A percentile compares a stretch with the other conserved stretches of the same genome.
phyloP scores from a whole-genome alignment of 2,329 filamentous ascomycete genomes.

The Fusarium sp. region DNA sequence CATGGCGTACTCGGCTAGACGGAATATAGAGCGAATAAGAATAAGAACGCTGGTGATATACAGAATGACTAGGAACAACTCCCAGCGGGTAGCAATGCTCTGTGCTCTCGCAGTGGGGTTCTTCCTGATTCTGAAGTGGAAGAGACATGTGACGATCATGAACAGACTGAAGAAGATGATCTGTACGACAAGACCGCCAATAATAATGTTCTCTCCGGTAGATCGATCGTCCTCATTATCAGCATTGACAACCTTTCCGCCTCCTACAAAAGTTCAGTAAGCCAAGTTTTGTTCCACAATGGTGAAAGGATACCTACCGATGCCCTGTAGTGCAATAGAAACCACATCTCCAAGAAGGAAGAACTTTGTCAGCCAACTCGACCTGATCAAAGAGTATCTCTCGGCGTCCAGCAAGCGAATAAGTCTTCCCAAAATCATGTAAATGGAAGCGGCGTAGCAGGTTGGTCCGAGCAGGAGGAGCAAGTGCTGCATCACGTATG shows the following conservation, averaged over 20 bases:
- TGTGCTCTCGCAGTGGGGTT: background rate
- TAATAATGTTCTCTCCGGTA: conserved; percentile 56
- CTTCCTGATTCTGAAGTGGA: conserved; percentile 17
- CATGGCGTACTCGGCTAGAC: conserved; percentile 52
- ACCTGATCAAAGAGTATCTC: conserved; percentile 51
- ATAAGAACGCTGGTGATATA: conserved; percentile 44
- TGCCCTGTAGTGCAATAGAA: conserved; percentile 46
- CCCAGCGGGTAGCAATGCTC: conserved; percentile 19
- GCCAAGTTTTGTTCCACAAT: background rate
- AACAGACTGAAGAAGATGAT: conserved; percentile 65
- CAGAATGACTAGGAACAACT: conserved; percentile 34
- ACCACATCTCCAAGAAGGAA: conserved; percentile 60
- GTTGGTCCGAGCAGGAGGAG: conserved; percentile 49
- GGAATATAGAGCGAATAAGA: conserved; percentile 50
- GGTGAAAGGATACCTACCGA: conserved; percentile 4
- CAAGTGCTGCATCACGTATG: conserved; percentile 51
- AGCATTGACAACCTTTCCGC: conserved; percentile 15
- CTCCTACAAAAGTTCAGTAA: background rate
- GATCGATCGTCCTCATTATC: conserved; percentile 26
- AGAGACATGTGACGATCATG: conserved; percentile 50
- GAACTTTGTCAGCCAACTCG: conserved; percentile 57
- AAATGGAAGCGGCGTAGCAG: conserved; percentile 55
- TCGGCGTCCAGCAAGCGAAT: conserved; percentile 49
- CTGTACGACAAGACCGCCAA: conserved; percentile 63
- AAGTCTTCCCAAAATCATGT: conserved; percentile 55